phyloP scores from a whole-genome alignment of 306 rosid genomes.

The Hippophae gyantsensis region DNA sequence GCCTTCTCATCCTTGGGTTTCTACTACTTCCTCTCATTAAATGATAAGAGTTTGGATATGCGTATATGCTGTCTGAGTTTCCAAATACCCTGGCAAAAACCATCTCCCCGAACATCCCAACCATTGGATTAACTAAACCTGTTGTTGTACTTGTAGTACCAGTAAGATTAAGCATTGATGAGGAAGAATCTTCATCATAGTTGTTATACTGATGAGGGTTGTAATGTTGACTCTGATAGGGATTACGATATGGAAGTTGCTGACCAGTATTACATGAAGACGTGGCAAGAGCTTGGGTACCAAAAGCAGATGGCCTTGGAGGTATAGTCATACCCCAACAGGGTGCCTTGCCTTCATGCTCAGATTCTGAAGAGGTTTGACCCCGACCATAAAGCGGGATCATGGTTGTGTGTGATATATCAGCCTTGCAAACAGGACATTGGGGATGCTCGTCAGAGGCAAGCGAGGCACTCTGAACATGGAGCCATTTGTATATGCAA shows the following conservation, averaged over 20 bases:
- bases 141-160: conserved; percentile 23
- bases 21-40: conserved; percentile 28
- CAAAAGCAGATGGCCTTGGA: conserved; percentile 70
- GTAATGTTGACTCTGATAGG: conserved; percentile 50
- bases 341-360: conserved; percentile 25
- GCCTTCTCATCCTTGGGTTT: conserved; percentile 70
- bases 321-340: conserved; percentile 37
- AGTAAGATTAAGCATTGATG: conserved; percentile 36
- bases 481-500: conserved; percentile 91
- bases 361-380: conserved; percentile 25
- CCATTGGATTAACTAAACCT: conserved; percentile 40
- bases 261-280: conserved; percentile 29
- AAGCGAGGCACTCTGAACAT: conserved; percentile 66
- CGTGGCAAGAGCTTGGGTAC: conserved; percentile 30
- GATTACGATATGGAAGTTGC: conserved; percentile 65
- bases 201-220: conserved; percentile 22
- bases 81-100: conserved; percentile 64
- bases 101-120: conserved; percentile 76
- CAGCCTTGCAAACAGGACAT: conserved; percentile 92
- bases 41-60: conserved; percentile 48
- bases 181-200: conserved; percentile 38
- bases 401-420: conserved; percentile 66
- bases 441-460: conserved; percentile 68
- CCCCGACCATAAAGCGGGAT: conserved; percentile 83
- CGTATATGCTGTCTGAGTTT: conserved; percentile 35